These are phyloP conservation scores for Aureobasidium sp. DNA, from an alignment of 2,329 filamentous ascomycete species.

Conservation along the genomic window DNA sequence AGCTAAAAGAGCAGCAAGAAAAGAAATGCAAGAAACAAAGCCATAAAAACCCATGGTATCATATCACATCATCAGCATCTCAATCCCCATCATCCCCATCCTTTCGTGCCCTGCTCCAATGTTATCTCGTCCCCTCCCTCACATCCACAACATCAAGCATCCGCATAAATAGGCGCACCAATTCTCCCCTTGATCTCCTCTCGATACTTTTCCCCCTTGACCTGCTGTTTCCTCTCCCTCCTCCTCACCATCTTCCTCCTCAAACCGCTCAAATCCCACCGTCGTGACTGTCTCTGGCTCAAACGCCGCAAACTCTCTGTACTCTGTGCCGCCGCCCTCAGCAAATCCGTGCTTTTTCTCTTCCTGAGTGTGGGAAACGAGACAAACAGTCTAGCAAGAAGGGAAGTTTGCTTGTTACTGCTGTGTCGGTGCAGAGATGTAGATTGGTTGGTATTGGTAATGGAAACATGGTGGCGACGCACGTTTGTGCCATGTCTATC, in stretches of 20 bases:
- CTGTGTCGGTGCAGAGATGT: not conserved
- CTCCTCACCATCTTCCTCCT: slow-evolving; percentile 33
- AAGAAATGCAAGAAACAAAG: not conserved
- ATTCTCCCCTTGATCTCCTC: slow-evolving; percentile 50
- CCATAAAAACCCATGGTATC: not conserved
- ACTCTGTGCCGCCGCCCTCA: slow-evolving; percentile 15
- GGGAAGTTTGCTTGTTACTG: not conserved
- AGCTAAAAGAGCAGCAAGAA: not conserved
- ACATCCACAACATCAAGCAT: not conserved
- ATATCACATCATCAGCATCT: not conserved
- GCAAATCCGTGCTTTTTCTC: slow-evolving; percentile 21
- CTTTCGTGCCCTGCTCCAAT: not conserved
- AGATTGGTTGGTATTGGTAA: not conserved
- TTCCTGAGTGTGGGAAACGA: not conserved
- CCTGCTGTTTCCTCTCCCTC: slow-evolving; percentile 38
- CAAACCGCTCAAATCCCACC: slow-evolving; percentile 29
- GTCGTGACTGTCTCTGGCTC: slow-evolving; percentile 14
- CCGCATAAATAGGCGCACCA: slow-evolving; percentile 25
- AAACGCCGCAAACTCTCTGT: slow-evolving; percentile 12
- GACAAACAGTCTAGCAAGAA: not conserved
- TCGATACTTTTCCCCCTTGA: slow-evolving; percentile 45
- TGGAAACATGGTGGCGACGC: slow-evolving; percentile 34
- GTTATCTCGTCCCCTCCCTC: not conserved
- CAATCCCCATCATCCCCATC: not conserved
- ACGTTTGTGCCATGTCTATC: slow-evolving; percentile 41